Base-by-base conservation (phyloP, 495 filamentous ascomycete genomes). In the Beverwykella pulmonaria region DNA sequence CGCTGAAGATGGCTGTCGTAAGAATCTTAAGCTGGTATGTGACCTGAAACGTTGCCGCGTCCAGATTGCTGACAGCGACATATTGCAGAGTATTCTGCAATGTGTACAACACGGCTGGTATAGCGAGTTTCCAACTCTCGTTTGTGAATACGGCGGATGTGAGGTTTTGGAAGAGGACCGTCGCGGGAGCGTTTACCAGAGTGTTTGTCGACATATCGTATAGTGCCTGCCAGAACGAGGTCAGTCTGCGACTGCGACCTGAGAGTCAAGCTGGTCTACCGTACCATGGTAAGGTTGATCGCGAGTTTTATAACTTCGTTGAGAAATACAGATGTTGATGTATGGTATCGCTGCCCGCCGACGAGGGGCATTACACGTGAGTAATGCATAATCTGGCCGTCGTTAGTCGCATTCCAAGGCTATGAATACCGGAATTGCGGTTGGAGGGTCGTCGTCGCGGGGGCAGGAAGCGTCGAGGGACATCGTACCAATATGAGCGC, bases 71-170 rank as follows among this genome's bases (percentile, higher is more conserved):
- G 22, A 98, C 84, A 1, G 92, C 94, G 53, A 96, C 83, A 76
- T 97, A 98, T 77, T 97, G 92, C 20, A 98, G 78, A 3, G 88
- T 90, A 73, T 96, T 97, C 71, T 97, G 90, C 26, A 97, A 68
- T 0, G 94, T 96, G 73, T 96, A 97, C 1, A 98, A 81, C 46
- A 86, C 82, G 8, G 92, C 94, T 0, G 94, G 93, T 39, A 98
- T 89, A 5, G 91, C 92, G 67, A 98, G 74, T 76, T 97, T 97
- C 94, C 94, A 98, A 71, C 91, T 91, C 69, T 98, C 94, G n/a
- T 89, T 87, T 2, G 90, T 88, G 74, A 97, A 96, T 0, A 97
- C 88, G 15, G 89, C 85, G 50, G 81, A 84, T 69, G 84, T 88
- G n/a, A 98, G 85, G 66, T 90, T 87, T 65, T 85, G 85, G 76